Evolutionary conservation across 164 flowering plant genomes (phyloP), one percentile per base, ranked within the genome.

Genomic region (Berberis thunbergii): DNA sequence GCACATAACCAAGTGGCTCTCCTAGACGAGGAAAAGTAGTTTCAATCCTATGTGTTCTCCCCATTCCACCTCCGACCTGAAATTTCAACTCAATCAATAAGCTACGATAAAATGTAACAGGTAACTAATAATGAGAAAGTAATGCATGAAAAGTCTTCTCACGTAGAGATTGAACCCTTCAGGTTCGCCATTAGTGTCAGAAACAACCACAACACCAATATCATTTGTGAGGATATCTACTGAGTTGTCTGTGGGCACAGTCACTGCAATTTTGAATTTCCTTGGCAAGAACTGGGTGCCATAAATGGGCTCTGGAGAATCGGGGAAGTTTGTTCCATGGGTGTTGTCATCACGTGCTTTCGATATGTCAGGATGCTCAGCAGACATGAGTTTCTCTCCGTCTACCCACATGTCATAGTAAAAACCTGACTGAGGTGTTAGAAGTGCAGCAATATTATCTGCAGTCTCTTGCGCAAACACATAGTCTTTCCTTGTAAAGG

Each of bases 41-140:
- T 69, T 91, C 99, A 62, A 80, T 4, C 65, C 97, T 80, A 72
- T 85, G 97, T 13, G 99, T 86, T 82, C 97, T 86, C 72, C 97
- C 99, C 99, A 95, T 91, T 11, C 99, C 99, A 66, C 99, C 99
- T 71, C 99, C 99, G 77, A 95, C 99, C 99, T 94, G 81, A 71
- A 78, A 61, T 26, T 26, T 26, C 26, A 26, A 26, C 26, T 26
- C 26, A 26, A 26, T 26, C 26, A 26, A 26, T 26, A 26, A 26
- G 26, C 26, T 26, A 26, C 26, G 26, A 26, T 26, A 45, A 41
- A 1, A 60, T 4, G 10, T 60, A 12, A 58, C 48, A 41, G 65
- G 57, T 13, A 60, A 57, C 4, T 54, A 40, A 39, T 4, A 7
- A 2, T 46, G 50, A 58, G n/a, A 60, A 44, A 12, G 4, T 7